Evolutionary conservation across 192 early-diverging fungal species (phyloP).

Genomic region (Chytriomyces sp.): DNA sequence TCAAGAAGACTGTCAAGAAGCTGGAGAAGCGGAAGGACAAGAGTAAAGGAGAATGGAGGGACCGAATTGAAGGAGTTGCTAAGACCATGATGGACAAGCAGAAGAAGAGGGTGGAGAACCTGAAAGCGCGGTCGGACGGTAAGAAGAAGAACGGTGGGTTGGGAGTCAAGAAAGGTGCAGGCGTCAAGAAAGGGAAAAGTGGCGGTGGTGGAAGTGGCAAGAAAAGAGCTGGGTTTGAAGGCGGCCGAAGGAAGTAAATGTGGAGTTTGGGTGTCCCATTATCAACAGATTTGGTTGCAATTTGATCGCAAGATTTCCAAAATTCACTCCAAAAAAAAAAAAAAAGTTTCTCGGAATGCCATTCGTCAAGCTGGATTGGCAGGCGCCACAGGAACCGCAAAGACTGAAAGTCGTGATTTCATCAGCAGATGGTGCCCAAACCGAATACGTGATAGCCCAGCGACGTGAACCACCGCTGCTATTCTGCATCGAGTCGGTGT

Average conservation of each 20-base stretch:
- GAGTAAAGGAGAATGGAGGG: slow-evolving; percentile 82
- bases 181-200: slow-evolving; percentile 62
- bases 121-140: slow-evolving; percentile 77
- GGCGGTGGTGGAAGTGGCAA: slow-evolving; percentile 46
- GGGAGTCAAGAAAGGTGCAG: slow-evolving; percentile 67
- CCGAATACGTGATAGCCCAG: not conserved
- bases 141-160: slow-evolving; percentile 74
- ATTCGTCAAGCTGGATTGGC: not conserved
- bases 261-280: not conserved
- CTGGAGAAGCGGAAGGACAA: slow-evolving; percentile 83
- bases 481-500: slow-evolving; percentile 45
- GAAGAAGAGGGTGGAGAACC: slow-evolving; percentile 84
- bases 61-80: slow-evolving; percentile 71
- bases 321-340: too few species aligned
- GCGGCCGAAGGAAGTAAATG: slow-evolving; percentile 18
- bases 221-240: slow-evolving; percentile 31
- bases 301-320: too few species aligned
- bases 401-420: not conserved
- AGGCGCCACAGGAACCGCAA: not conserved
- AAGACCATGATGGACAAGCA: slow-evolving; percentile 69
- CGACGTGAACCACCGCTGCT: not conserved
- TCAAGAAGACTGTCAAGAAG: slow-evolving; percentile 91
- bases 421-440: not conserved
- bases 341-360: not conserved
- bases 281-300: too few species aligned